Conservation (phyloP, 1,284 basidiomycete genomes). For the Uromyces viciae-fabae region DNA sequence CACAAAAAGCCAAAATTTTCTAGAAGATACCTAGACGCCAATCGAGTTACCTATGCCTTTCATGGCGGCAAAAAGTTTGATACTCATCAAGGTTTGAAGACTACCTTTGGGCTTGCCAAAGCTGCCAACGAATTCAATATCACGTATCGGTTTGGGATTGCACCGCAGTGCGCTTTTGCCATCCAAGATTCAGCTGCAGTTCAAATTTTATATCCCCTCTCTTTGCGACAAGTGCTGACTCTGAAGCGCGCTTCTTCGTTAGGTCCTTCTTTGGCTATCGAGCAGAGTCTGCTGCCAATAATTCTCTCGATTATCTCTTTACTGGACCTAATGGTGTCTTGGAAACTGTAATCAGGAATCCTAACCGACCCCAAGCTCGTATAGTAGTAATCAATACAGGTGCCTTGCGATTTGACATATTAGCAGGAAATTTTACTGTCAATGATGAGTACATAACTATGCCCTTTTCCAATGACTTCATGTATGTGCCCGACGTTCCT, state of each 20-base stretch:
- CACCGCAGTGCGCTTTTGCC: slow-evolving; percentile 46
- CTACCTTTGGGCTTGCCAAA: slow-evolving; percentile 44
- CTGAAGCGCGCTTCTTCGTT: background rate
- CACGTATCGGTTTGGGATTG: slow-evolving; percentile 48
- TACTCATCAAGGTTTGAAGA: slow-evolving; percentile 45
- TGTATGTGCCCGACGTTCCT: slow-evolving; percentile 55
- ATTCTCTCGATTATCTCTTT: slow-evolving; percentile 48
- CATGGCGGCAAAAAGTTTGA: slow-evolving; percentile 48
- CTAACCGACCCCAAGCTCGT: slow-evolving; percentile 40
- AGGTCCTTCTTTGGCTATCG: slow-evolving; percentile 42
- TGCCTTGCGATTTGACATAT: slow-evolving; percentile 51
- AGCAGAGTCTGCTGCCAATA: slow-evolving; percentile 32
- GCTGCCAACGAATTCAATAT: slow-evolving; percentile 48
- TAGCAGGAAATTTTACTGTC: slow-evolving; percentile 52
- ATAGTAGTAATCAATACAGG: slow-evolving; percentile 51
- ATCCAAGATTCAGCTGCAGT: background rate
- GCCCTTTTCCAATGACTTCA: slow-evolving; percentile 60
- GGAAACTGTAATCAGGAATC: slow-evolving; percentile 45
- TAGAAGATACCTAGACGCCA: slow-evolving; percentile 69
- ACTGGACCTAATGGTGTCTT: slow-evolving; percentile 46
- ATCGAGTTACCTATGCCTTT: slow-evolving; percentile 68
- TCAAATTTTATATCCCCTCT: background rate
- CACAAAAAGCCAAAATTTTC: slow-evolving; percentile 63
- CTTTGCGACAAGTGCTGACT: background rate
- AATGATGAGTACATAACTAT: slow-evolving; percentile 61